Evolutionary conservation across 192 early-diverging fungal genomes (phyloP).

Genomic region (Helicostylum pulchrum): DNA sequence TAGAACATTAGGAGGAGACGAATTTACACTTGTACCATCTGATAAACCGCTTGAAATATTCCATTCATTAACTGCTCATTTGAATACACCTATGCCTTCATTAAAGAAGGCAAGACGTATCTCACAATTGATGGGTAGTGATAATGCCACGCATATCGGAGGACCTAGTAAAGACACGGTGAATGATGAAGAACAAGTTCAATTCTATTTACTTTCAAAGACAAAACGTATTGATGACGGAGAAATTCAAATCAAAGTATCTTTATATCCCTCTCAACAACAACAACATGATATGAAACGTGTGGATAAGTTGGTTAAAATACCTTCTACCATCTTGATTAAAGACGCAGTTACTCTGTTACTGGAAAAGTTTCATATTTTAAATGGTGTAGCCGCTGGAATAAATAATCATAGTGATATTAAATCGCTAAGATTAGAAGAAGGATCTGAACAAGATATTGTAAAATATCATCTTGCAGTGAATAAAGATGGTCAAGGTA

Average conservation of each 20-base stretch:
- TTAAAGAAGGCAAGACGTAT: slow-evolving; percentile 41
- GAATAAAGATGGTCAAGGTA: slow-evolving; percentile 20
- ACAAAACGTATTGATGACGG: slow-evolving; percentile 14
- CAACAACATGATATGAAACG: neutral
- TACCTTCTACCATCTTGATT: slow-evolving; percentile 32
- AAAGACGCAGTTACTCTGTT: slow-evolving; percentile 40
- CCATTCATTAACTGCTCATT: slow-evolving; percentile 44
- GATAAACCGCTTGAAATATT: slow-evolving; percentile 55
- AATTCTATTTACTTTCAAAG: slow-evolving; percentile 28
- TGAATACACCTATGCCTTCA: slow-evolving; percentile 50
- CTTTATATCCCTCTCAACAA: neutral
- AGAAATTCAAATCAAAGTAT: slow-evolving; percentile 26
- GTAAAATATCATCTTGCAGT: slow-evolving; percentile 26
- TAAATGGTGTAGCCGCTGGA: slow-evolving; percentile 7
- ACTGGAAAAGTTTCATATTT: slow-evolving; percentile 42
- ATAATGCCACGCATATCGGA: slow-evolving; percentile 18
- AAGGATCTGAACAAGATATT: slow-evolving; percentile 5
- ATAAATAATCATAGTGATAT: neutral
- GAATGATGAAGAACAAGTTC: slow-evolving; percentile 2
- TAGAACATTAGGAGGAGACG: slow-evolving; percentile 48
- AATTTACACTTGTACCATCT: slow-evolving; percentile 43
- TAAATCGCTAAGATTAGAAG: slow-evolving; percentile 12
- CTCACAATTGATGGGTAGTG: slow-evolving; percentile 32
- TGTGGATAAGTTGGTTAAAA: slow-evolving; percentile 17
- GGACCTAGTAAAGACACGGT: slow-evolving; percentile 1